Evolutionary conservation across 1,284 basidiomycete genomes (phyloP).

Genomic region (Psilocybe mexicana): DNA sequence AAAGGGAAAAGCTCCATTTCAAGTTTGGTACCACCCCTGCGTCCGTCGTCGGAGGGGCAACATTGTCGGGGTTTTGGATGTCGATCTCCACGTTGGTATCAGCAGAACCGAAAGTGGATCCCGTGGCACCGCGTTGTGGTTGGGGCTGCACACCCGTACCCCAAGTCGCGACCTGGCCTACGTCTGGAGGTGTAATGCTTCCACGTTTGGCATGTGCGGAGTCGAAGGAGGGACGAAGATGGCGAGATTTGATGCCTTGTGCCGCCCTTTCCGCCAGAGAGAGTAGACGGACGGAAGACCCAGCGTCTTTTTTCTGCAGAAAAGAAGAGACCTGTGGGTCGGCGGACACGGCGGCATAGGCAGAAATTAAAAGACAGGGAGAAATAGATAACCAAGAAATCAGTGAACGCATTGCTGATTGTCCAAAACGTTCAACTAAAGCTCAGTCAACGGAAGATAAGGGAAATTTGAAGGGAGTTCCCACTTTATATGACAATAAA

Average conservation of each 20-base stretch:
- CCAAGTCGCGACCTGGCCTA: neutral
- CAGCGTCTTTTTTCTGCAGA: neutral
- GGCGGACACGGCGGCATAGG: neutral
- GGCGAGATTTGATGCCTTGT: neutral
- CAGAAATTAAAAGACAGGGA: neutral
- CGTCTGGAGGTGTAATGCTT: neutral
- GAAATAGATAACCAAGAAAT: neutral
- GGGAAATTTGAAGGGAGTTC: too few species aligned
- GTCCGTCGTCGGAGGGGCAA: neutral
- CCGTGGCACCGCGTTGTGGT: neutral
- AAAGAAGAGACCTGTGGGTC: neutral
- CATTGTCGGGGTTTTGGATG: neutral
- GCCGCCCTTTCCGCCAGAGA: neutral
- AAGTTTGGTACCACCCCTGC: neutral
- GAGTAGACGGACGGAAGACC: neutral
- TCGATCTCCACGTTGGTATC: neutral
- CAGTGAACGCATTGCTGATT: neutral
- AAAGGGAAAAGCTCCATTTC: neutral
- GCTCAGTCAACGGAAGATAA: too few species aligned
- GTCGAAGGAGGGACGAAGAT: neutral
- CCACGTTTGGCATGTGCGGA: neutral
- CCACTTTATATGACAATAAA: too few species aligned
- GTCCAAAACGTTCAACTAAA: neutral
- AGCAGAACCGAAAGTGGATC: neutral
- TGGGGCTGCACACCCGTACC: neutral